Percentiles rank a stretch among this genome's conserved stretches.
These are phyloP conservation scores for Mycena pura DNA, from an alignment of 768 basidiomycete species.

Conservation along the genomic window DNA sequence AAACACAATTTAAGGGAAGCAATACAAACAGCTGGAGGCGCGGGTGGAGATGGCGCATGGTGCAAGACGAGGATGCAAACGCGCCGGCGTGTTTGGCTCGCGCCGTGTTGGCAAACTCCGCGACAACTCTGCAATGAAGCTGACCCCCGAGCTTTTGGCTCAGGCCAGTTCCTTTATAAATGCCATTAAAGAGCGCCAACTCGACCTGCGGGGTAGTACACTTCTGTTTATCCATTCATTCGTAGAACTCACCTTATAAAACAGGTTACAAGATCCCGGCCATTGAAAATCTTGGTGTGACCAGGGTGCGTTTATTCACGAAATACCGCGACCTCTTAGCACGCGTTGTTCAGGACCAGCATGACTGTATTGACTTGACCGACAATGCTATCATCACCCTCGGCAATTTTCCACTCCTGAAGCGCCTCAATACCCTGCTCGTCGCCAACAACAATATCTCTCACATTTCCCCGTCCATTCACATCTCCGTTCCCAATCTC, in stretches of 20 bases:
- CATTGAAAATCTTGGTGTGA: constrained; percentile 96
- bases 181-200: constrained; percentile 86
- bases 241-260: constrained; percentile 31
- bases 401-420: constrained; percentile 87
- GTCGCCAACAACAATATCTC: constrained; percentile 92
- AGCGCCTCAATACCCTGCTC: constrained; percentile 82
- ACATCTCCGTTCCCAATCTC: constrained; percentile 85
- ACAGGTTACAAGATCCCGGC: constrained; percentile 92
- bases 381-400: constrained; percentile 87
- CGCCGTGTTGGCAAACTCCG: constrained; percentile 5
- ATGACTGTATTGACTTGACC: constrained; percentile 93
- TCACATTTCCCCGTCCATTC: constrained; percentile 80
- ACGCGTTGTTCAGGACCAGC: constrained; percentile 71
- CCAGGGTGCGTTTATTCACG: constrained; percentile 61
- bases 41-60: constrained; percentile 76
- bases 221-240: constrained; percentile 19
- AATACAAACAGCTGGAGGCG: constrained; percentile 71
- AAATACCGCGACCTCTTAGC: constrained; percentile 25
- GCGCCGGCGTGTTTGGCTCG: constrained; percentile 44
- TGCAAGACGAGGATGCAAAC: constrained; percentile 38
- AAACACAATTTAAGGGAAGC: background rate
- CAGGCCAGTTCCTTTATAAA: constrained; percentile 81
- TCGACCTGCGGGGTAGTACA: constrained; percentile 83
- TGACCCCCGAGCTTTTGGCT: constrained; percentile 92
- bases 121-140: constrained; percentile 68